Percentiles rank a stretch among this genome's conserved stretches.
phyloP scores from a whole-genome alignment of 176 grass and related monocot species.

The Eragrostis curvula region DNA sequence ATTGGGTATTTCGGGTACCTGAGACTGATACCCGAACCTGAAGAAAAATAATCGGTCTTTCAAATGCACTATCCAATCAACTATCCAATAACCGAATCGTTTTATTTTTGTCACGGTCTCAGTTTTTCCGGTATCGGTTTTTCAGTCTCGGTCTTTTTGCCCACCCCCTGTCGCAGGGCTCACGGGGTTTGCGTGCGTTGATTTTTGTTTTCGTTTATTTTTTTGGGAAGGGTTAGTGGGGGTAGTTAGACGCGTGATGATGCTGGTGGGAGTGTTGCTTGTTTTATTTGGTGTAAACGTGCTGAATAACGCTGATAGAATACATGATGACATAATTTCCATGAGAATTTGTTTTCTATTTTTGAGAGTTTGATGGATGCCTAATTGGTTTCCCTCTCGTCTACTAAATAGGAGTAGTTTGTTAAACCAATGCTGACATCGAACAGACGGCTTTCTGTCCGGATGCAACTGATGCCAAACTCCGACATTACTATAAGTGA shows the following conservation, averaged over 20 bases:
- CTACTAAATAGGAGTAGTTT: not conserved
- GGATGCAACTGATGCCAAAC: not conserved
- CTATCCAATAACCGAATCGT: too few species aligned
- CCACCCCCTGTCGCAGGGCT: not conserved
- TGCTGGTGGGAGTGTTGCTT: not conserved
- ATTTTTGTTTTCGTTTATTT: not conserved
- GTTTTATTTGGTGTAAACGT: not conserved
- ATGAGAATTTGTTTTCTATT: not conserved
- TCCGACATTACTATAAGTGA: too few species aligned
- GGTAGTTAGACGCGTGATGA: not conserved
- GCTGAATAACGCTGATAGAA: not conserved
- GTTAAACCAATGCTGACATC: not conserved
- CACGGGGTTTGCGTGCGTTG: slow-evolving; percentile 20
- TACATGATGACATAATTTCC: not conserved
- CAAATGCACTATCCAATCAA: too few species aligned
- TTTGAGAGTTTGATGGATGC: not conserved
- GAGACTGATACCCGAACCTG: too few species aligned
- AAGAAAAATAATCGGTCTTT: too few species aligned
- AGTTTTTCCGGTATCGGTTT: too few species aligned
- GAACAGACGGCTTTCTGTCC: not conserved
- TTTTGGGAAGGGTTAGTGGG: slow-evolving; percentile 11
- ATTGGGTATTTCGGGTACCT: too few species aligned
- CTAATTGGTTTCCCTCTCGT: not conserved
- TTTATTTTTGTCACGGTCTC: too few species aligned
- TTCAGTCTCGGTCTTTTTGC: too few species aligned